These are phyloP conservation scores for Ophiostoma sp. DNA, from an alignment of 2,329 filamentous ascomycete genomes.

Conservation along the genomic window DNA sequence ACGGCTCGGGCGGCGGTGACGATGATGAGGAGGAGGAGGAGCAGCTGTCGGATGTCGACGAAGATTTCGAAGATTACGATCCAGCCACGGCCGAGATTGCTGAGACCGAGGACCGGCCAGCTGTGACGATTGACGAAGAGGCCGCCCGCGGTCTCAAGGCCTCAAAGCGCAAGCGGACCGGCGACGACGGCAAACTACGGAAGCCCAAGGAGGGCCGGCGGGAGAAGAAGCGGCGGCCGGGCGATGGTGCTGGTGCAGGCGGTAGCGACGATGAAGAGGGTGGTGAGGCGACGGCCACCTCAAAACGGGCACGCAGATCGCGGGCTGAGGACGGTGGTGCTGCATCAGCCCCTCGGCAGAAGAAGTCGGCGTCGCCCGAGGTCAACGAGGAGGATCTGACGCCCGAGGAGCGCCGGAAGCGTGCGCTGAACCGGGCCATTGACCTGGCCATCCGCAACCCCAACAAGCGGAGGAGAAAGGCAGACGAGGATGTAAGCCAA, in stretches of 20 bases:
- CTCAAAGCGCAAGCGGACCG: constrained; percentile 61
- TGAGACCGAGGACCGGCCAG: constrained; percentile 62
- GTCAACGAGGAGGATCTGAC: constrained; percentile 76
- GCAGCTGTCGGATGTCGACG: constrained; percentile 66
- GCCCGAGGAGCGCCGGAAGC: constrained; percentile 78
- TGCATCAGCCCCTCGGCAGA: constrained; percentile 49
- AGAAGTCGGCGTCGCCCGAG: constrained; percentile 50
- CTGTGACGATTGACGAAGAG: constrained; percentile 68
- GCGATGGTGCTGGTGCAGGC: constrained; percentile 47
- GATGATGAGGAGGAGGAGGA: constrained; percentile 51
- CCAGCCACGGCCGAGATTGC: constrained; percentile 63
- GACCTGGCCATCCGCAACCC: constrained; percentile 85
- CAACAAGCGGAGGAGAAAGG: constrained; percentile 71
- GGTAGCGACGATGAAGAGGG: constrained; percentile 47
- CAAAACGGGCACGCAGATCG: constrained; percentile 33
- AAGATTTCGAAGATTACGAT: constrained; percentile 70
- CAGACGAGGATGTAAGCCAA: constrained; percentile 77
- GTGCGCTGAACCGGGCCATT: constrained; percentile 83
- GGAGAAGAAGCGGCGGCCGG: constrained; percentile 61
- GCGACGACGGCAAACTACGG: constrained; percentile 53
- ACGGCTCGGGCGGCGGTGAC: constrained; percentile 32
- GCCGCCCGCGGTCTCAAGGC: constrained; percentile 64
- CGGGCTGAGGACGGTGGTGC: constrained; percentile 42
- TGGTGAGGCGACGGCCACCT: constrained; percentile 32
- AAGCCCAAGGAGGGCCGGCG: constrained; percentile 74